A percentile compares a stretch with the other conserved stretches of the same genome.
These are phyloP conservation scores for Fusarium humuli DNA, from an alignment of 2,329 filamentous ascomycete genomes.

Conservation along the genomic window DNA sequence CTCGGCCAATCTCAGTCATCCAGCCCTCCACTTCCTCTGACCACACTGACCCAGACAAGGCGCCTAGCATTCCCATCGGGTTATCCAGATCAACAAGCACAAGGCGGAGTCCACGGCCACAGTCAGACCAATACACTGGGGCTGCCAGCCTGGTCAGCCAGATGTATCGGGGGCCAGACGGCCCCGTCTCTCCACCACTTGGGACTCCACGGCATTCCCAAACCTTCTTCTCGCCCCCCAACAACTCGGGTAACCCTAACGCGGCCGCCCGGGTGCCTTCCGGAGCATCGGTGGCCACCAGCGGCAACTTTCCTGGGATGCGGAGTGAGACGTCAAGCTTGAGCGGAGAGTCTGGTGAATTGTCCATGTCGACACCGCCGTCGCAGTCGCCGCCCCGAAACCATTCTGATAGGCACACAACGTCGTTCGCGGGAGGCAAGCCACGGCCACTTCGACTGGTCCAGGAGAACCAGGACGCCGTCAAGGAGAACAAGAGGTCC, in stretches of 20 bases:
- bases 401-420: slow-evolving; percentile 66
- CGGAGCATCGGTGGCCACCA: slow-evolving; percentile 58
- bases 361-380: slow-evolving; percentile 55
- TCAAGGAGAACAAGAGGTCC: slow-evolving; percentile 67
- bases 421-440: slow-evolving; percentile 72
- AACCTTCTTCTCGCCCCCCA: slow-evolving; percentile 70
- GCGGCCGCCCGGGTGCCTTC: slow-evolving; percentile 65
- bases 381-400: slow-evolving; percentile 66
- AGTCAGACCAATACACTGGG: slow-evolving; percentile 71
- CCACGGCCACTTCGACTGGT: slow-evolving; percentile 88
- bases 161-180: slow-evolving; percentile 84
- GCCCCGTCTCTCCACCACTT: slow-evolving; percentile 70
- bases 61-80: slow-evolving; percentile 79
- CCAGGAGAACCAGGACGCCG: slow-evolving; percentile 74
- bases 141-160: slow-evolving; percentile 83
- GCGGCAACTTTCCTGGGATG: slow-evolving; percentile 79
- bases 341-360: slow-evolving; percentile 73
- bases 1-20: slow-evolving; percentile 69
- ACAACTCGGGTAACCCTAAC: slow-evolving; percentile 62
- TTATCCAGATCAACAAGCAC: slow-evolving; percentile 66
- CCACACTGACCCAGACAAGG: slow-evolving; percentile 76
- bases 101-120: slow-evolving; percentile 65
- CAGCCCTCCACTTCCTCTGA: slow-evolving; percentile 56
- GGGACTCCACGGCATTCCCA: slow-evolving; percentile 69
- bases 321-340: slow-evolving; percentile 73